These are phyloP conservation scores for Raphanus hybrid DNA, from an alignment of 441 rosid genomes.

Conservation along the genomic window DNA sequence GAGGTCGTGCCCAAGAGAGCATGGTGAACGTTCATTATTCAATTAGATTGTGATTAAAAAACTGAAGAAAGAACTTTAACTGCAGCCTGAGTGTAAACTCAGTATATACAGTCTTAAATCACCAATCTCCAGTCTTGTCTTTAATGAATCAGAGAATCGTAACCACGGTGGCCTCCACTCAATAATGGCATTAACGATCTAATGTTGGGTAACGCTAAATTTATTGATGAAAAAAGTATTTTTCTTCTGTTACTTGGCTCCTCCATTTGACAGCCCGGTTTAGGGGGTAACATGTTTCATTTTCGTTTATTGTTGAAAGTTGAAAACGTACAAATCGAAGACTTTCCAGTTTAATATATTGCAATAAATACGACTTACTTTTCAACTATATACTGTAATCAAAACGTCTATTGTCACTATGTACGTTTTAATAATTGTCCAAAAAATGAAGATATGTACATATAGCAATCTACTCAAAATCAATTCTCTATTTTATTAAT, in stretches of 20 bases:
- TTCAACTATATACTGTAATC: background rate
- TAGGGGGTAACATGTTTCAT: background rate
- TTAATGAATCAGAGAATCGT: constrained; percentile 34
- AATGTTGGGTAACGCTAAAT: background rate
- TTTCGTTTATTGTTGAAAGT: constrained; percentile 8
- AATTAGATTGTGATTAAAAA: background rate
- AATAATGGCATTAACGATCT: constrained; percentile 22
- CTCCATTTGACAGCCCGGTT: constrained; percentile 12
- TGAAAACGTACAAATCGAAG: constrained; percentile 5
- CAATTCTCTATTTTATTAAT: background rate
- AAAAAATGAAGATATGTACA: background rate
- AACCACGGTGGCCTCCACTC: constrained; percentile 31
- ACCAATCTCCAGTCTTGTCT: constrained; percentile 28
- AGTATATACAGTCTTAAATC: constrained; percentile 8
- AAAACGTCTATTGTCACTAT: background rate
- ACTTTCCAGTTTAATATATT: background rate
- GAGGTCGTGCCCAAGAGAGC: constrained; percentile 2
- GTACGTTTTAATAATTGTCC: background rate
- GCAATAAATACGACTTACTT: constrained; percentile 2
- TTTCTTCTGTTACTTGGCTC: background rate
- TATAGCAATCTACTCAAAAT: background rate
- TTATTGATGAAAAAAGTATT: background rate
- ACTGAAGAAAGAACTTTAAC: background rate
- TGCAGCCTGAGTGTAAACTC: constrained; percentile 5
- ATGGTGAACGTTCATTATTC: background rate